Base-by-base conservation (phyloP, 495 filamentous ascomycete species). In the Talaromyces stipitatus region DNA sequence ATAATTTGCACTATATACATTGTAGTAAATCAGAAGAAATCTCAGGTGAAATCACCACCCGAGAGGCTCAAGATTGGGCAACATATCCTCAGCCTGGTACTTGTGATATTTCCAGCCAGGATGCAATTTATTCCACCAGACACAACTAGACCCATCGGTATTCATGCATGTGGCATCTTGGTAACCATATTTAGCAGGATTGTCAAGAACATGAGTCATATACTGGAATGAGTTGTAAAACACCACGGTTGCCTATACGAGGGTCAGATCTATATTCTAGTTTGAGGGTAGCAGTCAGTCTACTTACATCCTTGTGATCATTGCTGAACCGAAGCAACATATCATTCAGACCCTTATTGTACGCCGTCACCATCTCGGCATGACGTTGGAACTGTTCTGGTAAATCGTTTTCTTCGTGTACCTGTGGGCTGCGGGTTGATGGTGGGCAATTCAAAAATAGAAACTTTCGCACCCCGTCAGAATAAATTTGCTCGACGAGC, bases 401-500 rank as follows among this genome's bases (percentile, higher is more conserved):
- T 22, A 41, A 16, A 54, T 68, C 68, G 50, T 65, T 66, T 51
- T 69, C 61, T 4, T 60, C 55, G 1, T 65, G 43, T 6, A 82
- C 82, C 7, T 78, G 61, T 1, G 87, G 87, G 20, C 79, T 81
- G 10, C 84, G 81, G 33, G 89, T 74, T n/a, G 87, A 76, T 2
- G 89, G 83, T 0, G 89, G 89, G 2, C 90, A 87, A 56, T 84
- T 85, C 57, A 92, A 57, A 64, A 92, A 80, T 10, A 87, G 69
- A 64, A 91, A 91, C 59, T 87, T 90, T 51, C 87, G 79, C 7
- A 82, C 87, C 0, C 90, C 90, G 18, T 75, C 74, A 26, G 64
- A 54, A 63, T 90, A 64, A 89, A 87, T 64, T 55, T 84, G 58
- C 58, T 85, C 73, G 2, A 84, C 63, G 16, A 84, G 66, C 1